phyloP scores from a whole-genome alignment of 495 filamentous ascomycete genomes.

The Lentithecium fluviatile region DNA sequence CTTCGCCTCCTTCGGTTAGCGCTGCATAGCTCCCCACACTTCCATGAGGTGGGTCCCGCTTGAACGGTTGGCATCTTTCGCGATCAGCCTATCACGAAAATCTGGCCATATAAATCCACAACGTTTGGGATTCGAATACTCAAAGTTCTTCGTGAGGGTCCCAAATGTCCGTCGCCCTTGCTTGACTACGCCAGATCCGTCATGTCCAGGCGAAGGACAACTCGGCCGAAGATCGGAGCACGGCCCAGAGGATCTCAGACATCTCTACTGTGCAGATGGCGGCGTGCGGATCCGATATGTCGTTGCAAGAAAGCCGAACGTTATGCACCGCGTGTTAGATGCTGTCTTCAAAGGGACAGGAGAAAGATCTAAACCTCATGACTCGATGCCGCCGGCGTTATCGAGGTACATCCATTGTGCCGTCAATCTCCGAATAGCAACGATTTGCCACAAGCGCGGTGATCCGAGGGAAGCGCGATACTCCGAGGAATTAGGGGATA shows the following conservation, averaged over 20 bases:
- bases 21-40: background rate
- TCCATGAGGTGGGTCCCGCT: background rate
- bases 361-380: too few relatives aligned
- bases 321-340: too few relatives aligned
- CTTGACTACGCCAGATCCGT: background rate
- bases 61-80: background rate
- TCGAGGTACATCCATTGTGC: too few relatives aligned
- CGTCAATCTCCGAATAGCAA: too few relatives aligned
- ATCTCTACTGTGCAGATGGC: background rate
- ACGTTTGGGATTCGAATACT: background rate
- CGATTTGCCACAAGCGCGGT: too few relatives aligned
- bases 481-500: too few relatives aligned
- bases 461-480: too few relatives aligned
- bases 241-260: background rate
- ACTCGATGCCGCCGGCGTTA: too few relatives aligned
- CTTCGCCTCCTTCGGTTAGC: constrained; percentile 22
- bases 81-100: background rate
- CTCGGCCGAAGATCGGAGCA: background rate
- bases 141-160: background rate
- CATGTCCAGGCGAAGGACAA: background rate
- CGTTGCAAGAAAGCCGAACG: too few relatives aligned
- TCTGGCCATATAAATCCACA: too few relatives aligned
- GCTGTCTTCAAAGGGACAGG: too few relatives aligned
- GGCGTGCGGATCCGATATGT: background rate
- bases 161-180: background rate